phyloP scores from a whole-genome alignment of 352 stramenopile genomes.

The Phytophthora pseudosyringae region DNA sequence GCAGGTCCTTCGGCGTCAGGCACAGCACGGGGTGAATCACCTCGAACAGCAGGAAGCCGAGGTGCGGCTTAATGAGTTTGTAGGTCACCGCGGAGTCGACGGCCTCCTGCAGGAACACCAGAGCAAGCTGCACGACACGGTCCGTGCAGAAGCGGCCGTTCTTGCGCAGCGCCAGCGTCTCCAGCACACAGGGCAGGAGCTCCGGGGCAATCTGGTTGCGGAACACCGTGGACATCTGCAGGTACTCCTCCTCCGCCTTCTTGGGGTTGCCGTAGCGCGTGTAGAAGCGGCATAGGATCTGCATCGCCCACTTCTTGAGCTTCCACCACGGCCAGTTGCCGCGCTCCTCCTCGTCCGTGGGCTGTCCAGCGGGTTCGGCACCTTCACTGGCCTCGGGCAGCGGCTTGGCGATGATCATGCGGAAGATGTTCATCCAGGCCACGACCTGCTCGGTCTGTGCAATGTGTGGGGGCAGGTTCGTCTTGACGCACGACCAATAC shows the following conservation, averaged over 20 bases:
- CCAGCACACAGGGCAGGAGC: constrained; percentile 78
- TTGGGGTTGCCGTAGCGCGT: constrained; percentile 97
- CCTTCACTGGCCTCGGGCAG: constrained; percentile 90
- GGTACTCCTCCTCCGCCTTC: constrained; percentile 91
- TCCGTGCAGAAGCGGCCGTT: constrained; percentile 97
- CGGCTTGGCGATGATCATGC: constrained; percentile 89
- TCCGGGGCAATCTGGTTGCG: constrained; percentile 92
- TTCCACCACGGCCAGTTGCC: constrained; percentile 97
- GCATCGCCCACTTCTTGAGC: constrained; percentile 98
- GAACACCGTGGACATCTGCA: constrained; percentile 95
- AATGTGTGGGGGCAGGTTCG: constrained; percentile 89
- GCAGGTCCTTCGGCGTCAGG: constrained; percentile 93
- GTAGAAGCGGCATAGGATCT: constrained; percentile 98
- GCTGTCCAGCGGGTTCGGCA: constrained; percentile 86
- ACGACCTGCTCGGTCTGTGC: constrained; percentile 88
- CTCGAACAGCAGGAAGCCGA: constrained; percentile 97
- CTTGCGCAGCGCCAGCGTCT: constrained; percentile 94
- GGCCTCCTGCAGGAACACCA: constrained; percentile 94
- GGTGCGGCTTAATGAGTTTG: constrained; percentile 97
- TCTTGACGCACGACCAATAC: constrained; percentile 98
- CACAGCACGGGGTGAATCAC: constrained; percentile 97
- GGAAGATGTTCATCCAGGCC: constrained; percentile 94
- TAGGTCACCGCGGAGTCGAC: constrained; percentile 96
- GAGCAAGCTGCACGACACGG: constrained; percentile 94
- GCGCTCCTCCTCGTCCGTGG: constrained; percentile 91